Evolutionary conservation across 441 rosid species (phyloP).

Genomic region (Melastoma candidum): DNA sequence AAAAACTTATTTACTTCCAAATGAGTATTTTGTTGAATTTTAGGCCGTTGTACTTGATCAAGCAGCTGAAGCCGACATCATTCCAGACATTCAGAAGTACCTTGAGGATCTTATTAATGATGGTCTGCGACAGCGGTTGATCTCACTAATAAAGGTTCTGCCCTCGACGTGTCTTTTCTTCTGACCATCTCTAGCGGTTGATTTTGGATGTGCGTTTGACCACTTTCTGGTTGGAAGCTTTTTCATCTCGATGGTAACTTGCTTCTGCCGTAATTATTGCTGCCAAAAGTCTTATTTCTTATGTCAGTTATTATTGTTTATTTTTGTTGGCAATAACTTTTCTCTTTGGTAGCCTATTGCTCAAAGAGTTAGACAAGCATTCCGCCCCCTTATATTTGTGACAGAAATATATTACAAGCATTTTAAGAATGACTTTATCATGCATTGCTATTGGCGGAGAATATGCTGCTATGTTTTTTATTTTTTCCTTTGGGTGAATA

Average conservation of each 20-base stretch:
- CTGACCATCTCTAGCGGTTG: neutral
- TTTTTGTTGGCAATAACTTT: no score
- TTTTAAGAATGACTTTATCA: no score
- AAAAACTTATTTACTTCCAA: slow-evolving; percentile 2
- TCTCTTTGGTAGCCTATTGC: no score
- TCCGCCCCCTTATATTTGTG: no score
- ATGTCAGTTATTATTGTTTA: no score
- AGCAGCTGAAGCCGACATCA: slow-evolving; percentile 62
- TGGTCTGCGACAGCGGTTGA: slow-evolving; percentile 76
- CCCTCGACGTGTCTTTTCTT: slow-evolving; percentile 1
- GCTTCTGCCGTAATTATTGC: no score
- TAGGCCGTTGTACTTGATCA: slow-evolving; percentile 94
- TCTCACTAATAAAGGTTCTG: slow-evolving; percentile 71
- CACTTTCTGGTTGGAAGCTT: neutral
- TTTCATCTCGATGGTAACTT: neutral
- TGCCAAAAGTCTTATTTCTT: no score
- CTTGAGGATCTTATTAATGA: slow-evolving; percentile 63
- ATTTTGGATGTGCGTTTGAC: neutral
- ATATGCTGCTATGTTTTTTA: no score
- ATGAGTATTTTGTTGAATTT: slow-evolving; percentile 13
- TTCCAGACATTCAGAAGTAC: slow-evolving; percentile 64
- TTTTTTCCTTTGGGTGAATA: no score
- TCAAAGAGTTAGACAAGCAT: no score
- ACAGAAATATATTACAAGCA: no score
- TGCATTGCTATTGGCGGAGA: no score